phyloP scores from a whole-genome alignment of 2,329 filamentous ascomycete species.

The Dactylellina sp. region DNA sequence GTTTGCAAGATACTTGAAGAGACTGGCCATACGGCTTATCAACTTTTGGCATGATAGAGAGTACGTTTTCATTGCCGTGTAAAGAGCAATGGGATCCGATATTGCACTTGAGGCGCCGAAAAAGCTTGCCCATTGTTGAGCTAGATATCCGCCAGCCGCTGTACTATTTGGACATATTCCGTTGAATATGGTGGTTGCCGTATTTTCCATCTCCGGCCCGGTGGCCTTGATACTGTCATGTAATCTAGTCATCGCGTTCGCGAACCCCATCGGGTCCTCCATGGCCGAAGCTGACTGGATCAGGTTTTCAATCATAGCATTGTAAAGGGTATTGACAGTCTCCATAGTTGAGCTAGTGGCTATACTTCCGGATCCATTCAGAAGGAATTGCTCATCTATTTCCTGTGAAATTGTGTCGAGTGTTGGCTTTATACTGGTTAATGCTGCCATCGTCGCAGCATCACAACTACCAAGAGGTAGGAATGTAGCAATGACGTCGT shows the following conservation, averaged over 20 bases:
- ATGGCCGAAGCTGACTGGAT: no score
- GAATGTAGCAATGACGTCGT: neutral
- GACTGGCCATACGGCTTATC: neutral
- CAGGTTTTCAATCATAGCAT: no score
- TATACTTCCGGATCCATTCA: no score
- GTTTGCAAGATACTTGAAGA: conserved; percentile 10
- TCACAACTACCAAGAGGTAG: no score
- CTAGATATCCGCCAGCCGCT: neutral
- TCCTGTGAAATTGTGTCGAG: no score
- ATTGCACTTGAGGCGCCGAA: neutral
- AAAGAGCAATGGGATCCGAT: conserved; percentile 14
- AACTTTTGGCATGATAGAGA: conserved; percentile 15
- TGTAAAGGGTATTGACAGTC: no score
- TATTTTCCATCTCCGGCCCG: neutral
- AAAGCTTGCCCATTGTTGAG: neutral
- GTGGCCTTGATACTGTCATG: neutral
- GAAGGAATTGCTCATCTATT: no score
- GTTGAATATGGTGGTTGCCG: neutral
- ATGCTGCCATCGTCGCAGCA: no score
- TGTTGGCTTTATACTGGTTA: no score
- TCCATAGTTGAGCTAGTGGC: no score
- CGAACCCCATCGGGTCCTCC: no score
- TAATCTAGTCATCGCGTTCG: no score
- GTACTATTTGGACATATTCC: neutral
- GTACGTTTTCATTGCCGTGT: conserved; percentile 17